A percentile compares a stretch with the other conserved stretches of the same genome.
phyloP scores from a whole-genome alignment of 768 basidiomycete genomes.

The Artomyces pyxidatus region DNA sequence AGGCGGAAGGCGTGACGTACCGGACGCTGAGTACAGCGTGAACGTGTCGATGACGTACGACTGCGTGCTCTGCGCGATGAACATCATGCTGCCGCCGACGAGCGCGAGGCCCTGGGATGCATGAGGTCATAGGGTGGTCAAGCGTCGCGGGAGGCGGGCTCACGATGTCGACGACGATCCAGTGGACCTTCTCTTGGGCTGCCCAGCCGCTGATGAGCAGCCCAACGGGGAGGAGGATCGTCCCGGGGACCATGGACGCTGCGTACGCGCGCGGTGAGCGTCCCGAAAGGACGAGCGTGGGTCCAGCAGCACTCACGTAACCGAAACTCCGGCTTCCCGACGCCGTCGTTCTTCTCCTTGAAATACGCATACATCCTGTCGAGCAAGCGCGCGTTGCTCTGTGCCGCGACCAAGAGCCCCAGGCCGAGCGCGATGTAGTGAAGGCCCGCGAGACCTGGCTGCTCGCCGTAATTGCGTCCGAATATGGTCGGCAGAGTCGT shows the following conservation, averaged over 20 bases:
- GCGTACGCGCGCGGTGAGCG: not conserved
- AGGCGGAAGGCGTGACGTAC: constrained; percentile 24
- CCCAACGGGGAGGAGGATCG: constrained; percentile 54
- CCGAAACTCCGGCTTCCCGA: constrained; percentile 47
- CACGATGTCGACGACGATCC: constrained; percentile 67
- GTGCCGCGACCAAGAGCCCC: constrained; percentile 43
- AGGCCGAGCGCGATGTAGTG: constrained; percentile 67
- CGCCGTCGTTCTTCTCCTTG: constrained; percentile 43
- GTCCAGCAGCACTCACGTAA: constrained; percentile 28
- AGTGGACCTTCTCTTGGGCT: constrained; percentile 46
- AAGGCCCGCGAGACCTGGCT: constrained; percentile 51
- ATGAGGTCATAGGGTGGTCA: not conserved
- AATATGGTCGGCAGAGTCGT: constrained; percentile 60
- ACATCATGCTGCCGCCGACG: constrained; percentile 49
- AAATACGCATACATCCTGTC: constrained; percentile 48
- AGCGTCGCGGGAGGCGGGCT: not conserved
- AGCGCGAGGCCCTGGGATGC: constrained; percentile 44
- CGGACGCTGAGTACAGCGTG: constrained; percentile 59
- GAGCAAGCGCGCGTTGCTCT: constrained; percentile 44
- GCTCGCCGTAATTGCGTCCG: constrained; percentile 42
- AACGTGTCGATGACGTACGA: constrained; percentile 64
- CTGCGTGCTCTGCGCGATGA: constrained; percentile 54
- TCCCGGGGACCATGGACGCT: constrained; percentile 56
- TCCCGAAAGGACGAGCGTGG: not conserved
- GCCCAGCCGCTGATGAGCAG: constrained; percentile 67